Evolutionary conservation across 495 filamentous ascomycete species (phyloP), one percentile per base, ranked within the genome.

Genomic region (Mytilinidion resinicola): DNA sequence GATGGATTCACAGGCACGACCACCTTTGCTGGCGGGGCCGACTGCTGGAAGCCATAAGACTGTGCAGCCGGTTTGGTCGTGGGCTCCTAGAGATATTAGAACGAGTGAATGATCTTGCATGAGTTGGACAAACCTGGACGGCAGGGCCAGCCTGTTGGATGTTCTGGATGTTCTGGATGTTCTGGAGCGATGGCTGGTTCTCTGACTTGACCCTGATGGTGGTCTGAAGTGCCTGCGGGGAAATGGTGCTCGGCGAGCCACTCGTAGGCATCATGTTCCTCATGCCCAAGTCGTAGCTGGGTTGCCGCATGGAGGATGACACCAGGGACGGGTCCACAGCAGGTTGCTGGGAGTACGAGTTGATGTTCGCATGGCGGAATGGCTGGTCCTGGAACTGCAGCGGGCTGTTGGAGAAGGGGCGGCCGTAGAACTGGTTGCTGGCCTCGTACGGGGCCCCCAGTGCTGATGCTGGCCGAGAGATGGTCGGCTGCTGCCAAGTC

Each of bases 211-310:
- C 6, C 25, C 25, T 30, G 25, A 30, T 30, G 25, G 25, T 57
- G 3, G 67, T 67, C 51, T 73, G 67, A 15, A 73, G 57, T 19
- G 66, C 66, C 25, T 70, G 68, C 10, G 71, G 69, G 9, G 71
- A 60, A 17, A 73, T 67, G 1, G 71, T 73, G n/a, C 54, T 62
- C 7, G 43, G 44, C 9, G 46, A 10, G 12, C 51, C 17, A 4
- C 36, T 47, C 15, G 50, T 11, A 4, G 50, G n/a, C 34, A 34
- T n/a, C 17, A 36, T 36, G 8, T 11, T 33, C 15, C 34, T 21
- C 21, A 53, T 19, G 10, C 14, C 34, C 51, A 53, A 3, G 15
- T 38, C 37, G 15, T 12, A 36, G 51, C 37, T 53, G 6, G 34
- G 15, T 14, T 19, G 33, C 8, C 37, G 51, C 34, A 37, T 25